Conservation (phyloP, 306 rosid genomes). For the Rubus idaeus region DNA sequence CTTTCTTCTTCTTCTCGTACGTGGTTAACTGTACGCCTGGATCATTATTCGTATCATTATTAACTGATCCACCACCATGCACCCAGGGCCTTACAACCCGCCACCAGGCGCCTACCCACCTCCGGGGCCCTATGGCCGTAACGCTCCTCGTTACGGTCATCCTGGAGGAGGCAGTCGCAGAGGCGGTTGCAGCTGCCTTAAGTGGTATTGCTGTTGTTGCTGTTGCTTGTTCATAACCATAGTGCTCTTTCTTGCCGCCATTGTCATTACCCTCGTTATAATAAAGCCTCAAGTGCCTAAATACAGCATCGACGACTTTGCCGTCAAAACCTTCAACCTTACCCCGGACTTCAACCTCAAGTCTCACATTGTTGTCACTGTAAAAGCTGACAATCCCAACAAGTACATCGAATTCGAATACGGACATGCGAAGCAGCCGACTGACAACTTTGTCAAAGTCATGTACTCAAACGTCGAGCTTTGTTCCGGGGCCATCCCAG, state of each 20-base stretch:
- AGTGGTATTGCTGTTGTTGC: conserved; percentile 27
- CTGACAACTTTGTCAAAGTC: conserved; percentile 16
- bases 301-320: conserved; percentile 32
- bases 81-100: neutral
- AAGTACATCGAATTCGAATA: conserved; percentile 30
- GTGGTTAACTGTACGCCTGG: neutral
- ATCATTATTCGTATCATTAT: neutral
- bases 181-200: neutral
- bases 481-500: conserved; percentile 24
- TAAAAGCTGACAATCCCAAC: conserved; percentile 51
- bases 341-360: conserved; percentile 11
- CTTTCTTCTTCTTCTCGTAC: conserved; percentile 1
- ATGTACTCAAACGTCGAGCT: conserved; percentile 30
- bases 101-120: neutral
- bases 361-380: conserved; percentile 22
- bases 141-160: conserved; percentile 16
- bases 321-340: conserved; percentile 28
- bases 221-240: conserved; percentile 31
- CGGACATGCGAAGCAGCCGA: neutral
- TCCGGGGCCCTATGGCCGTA: neutral
- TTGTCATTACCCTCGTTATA: neutral
- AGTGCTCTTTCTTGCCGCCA: neutral
- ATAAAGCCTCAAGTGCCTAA: conserved; percentile 36
- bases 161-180: neutral
- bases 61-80: neutral